phyloP scores from a whole-genome alignment of 1,139 yeast genomes.

The Lodderomyces beijingensis region DNA sequence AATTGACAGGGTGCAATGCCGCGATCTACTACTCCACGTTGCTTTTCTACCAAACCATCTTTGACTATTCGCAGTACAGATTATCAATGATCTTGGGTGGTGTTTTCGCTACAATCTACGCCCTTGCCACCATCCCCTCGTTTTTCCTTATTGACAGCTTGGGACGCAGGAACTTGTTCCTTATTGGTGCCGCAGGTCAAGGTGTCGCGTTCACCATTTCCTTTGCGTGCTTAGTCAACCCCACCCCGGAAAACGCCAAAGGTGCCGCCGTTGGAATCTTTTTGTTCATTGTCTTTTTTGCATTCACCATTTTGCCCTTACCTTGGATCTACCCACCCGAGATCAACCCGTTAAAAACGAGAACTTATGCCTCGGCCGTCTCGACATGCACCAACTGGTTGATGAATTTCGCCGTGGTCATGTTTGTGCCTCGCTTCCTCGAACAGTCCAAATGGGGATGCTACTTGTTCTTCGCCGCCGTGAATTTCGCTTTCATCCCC shows the following conservation, averaged over 20 bases:
- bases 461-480: conserved; percentile 39
- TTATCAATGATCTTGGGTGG: conserved; percentile 59
- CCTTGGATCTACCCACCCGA: conserved; percentile 63
- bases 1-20: conserved; percentile 62
- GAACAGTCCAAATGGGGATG: conserved; percentile 36
- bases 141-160: conserved; percentile 59
- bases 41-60: conserved; percentile 51
- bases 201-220: conserved; percentile 37
- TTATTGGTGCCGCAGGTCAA: conserved; percentile 48
- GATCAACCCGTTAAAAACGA: conserved; percentile 56
- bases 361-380: conserved; percentile 53
- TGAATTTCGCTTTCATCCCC: conserved; percentile 38
- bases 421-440: conserved; percentile 45
- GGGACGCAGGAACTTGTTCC: conserved; percentile 60
- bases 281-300: conserved; percentile 51
- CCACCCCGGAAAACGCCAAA: conserved; percentile 29
- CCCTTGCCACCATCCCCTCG: conserved; percentile 58
- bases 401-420: conserved; percentile 43
- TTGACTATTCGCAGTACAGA: conserved; percentile 39
- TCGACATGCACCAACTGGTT: conserved; percentile 47
- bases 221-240: conserved; percentile 37
- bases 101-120: conserved; percentile 58
- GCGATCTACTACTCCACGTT: conserved; percentile 66
- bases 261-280: conserved; percentile 53
- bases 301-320: conserved; percentile 52